phyloP scores from a whole-genome alignment of 148 eudicot species.

The Chenopodium berlandieri region DNA sequence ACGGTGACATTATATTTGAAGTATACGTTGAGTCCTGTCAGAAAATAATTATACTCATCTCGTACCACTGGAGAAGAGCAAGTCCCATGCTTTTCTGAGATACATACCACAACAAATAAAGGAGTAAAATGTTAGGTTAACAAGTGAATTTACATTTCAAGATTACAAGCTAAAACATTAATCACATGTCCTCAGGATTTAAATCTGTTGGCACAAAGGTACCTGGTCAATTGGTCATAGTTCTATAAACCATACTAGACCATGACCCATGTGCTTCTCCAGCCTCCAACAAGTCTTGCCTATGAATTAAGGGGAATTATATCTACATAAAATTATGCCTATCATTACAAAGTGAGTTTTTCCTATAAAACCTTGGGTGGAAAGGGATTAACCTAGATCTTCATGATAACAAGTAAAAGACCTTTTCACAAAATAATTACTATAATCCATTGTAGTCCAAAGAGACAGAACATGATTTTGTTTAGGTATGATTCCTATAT shows the following conservation, averaged over 20 bases:
- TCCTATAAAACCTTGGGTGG: background rate
- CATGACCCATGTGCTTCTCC: background rate
- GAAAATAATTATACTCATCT: slow-evolving; percentile 70
- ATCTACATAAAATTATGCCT: background rate
- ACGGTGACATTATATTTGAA: slow-evolving; percentile 93
- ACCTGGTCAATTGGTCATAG: background rate
- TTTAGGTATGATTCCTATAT: background rate
- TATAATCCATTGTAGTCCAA: background rate
- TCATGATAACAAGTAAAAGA: background rate
- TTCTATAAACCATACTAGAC: background rate
- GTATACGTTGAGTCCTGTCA: slow-evolving; percentile 65
- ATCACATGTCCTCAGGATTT: background rate
- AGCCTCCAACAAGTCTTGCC: background rate
- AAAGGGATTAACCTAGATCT: background rate
- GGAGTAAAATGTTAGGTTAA: slow-evolving; percentile 3
- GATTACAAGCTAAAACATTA: background rate
- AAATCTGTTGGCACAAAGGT: background rate
- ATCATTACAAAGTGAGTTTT: background rate
- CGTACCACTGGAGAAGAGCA: slow-evolving; percentile 61
- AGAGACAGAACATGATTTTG: background rate
- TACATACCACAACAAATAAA: slow-evolving; percentile 20
- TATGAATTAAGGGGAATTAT: background rate
- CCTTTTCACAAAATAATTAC: background rate
- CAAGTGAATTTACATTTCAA: slow-evolving; percentile 10
- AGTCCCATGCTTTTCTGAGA: slow-evolving; percentile 91